phyloP scores from a whole-genome alignment of 2,329 filamentous ascomycete genomes.

The Fusarium sambucinum region DNA sequence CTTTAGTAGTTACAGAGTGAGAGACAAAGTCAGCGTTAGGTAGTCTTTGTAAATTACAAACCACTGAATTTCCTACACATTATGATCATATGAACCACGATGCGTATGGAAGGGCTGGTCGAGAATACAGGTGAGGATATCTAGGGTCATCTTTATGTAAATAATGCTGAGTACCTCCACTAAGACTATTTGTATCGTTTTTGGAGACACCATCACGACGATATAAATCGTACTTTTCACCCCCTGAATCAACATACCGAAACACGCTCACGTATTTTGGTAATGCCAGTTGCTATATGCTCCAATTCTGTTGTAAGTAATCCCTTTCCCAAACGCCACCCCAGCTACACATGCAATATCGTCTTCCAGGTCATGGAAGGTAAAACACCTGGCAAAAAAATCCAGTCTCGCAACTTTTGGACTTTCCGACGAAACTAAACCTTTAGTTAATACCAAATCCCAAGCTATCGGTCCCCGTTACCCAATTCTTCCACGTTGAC shows the following conservation, averaged over 20 bases:
- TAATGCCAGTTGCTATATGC: slow-evolving; percentile 25
- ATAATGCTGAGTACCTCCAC: neutral
- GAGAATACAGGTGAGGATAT: too few relatives aligned
- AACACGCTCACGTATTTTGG: slow-evolving; percentile 1
- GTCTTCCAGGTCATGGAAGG: slow-evolving; percentile 22
- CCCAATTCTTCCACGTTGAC: slow-evolving; percentile 30
- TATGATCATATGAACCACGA: too few relatives aligned
- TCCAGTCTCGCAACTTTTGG: slow-evolving; percentile 15
- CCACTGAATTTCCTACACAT: too few relatives aligned
- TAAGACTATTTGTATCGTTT: neutral
- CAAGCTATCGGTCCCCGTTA: neutral
- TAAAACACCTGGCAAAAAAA: slow-evolving; percentile 18
- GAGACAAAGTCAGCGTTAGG: too few relatives aligned
- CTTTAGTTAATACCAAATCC: neutral
- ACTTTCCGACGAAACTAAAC: slow-evolving; percentile 1
- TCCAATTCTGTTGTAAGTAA: slow-evolving; percentile 18
- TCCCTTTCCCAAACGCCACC: slow-evolving; percentile 38
- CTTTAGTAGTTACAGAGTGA: too few relatives aligned
- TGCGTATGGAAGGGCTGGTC: too few relatives aligned
- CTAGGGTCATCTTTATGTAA: too few relatives aligned
- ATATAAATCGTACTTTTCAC: neutral
- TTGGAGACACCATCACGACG: neutral
- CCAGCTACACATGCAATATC: slow-evolving; percentile 33
- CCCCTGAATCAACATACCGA: neutral
- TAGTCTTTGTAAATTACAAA: too few relatives aligned